phyloP scores from a whole-genome alignment of 169 alveolate genomes.

The Eimeria brunetti region DNA sequence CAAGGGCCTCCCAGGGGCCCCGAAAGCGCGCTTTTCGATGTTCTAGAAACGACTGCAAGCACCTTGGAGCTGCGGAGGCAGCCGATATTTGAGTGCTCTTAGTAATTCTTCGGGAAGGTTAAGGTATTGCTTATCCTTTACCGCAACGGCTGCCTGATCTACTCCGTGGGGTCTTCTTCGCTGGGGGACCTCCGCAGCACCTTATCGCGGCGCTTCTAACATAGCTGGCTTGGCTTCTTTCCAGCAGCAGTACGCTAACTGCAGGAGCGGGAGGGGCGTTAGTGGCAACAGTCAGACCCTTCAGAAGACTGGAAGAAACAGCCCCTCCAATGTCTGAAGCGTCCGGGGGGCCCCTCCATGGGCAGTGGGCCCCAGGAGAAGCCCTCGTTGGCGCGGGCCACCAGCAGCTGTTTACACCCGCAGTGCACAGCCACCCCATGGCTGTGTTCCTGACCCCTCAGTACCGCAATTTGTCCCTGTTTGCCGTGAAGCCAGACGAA shows the following conservation, averaged over 20 bases:
- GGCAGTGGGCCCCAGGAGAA: neutral
- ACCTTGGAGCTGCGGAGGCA: neutral
- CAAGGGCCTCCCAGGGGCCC: neutral
- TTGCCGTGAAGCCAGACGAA: neutral
- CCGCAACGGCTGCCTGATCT: neutral
- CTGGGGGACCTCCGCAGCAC: neutral
- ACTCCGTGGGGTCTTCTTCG: neutral
- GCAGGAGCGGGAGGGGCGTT: neutral
- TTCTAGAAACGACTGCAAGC: neutral
- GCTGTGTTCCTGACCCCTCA: conserved; percentile 42
- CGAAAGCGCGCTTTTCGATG: neutral
- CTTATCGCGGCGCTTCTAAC: neutral
- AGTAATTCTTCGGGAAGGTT: neutral
- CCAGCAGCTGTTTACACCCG: neutral
- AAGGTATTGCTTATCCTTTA: neutral
- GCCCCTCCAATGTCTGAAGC: conserved; percentile 23
- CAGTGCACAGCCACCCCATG: conserved; percentile 35
- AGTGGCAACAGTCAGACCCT: neutral
- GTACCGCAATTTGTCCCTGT: conserved; percentile 30
- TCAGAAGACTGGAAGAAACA: neutral
- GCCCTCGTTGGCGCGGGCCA: neutral
- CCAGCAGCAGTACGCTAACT: neutral
- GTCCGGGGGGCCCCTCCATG: conserved; percentile 22
- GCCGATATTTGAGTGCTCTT: neutral
- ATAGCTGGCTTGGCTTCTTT: neutral